Conservation (phyloP, 768 basidiomycete species). For the Strobilomyces dryophilus region DNA sequence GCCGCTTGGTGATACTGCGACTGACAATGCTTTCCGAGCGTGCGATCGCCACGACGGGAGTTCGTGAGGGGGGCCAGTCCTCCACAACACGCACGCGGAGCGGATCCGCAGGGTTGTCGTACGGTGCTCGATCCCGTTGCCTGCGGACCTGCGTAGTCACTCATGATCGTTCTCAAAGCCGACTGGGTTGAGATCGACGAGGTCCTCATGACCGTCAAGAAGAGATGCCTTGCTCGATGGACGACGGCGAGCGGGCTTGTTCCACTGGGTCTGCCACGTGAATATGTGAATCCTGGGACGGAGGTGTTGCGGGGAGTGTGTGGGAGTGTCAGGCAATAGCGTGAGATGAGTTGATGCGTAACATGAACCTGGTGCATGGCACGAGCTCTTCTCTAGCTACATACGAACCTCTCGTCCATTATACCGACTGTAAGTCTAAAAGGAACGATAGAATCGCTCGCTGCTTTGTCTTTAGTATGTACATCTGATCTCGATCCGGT, state of each 20-base stretch:
- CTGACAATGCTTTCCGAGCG: no score
- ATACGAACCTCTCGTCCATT: not conserved
- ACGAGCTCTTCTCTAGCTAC: not conserved
- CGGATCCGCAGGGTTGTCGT: conserved; percentile 15
- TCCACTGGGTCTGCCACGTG: conserved; percentile 31
- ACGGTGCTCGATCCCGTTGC: conserved; percentile 26
- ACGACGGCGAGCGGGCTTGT: conserved; percentile 18
- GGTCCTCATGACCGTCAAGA: conserved; percentile 6
- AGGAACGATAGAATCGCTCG: no score
- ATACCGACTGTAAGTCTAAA: no score
- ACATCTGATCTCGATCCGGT: no score
- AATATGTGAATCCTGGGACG: conserved; percentile 21
- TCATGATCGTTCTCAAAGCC: conserved; percentile 29
- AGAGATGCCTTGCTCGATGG: conserved; percentile 18
- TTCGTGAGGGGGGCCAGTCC: no score
- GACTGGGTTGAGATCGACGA: conserved; percentile 15
- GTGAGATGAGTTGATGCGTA: no score
- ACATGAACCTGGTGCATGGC: no score
- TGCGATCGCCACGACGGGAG: no score
- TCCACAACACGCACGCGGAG: conserved; percentile 15
- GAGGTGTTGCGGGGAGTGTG: no score
- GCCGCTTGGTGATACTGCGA: no score
- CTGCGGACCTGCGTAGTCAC: conserved; percentile 22
- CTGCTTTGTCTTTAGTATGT: no score
- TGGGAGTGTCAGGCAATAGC: no score